Conservation (phyloP, 176 grass and related monocot species). For the Melocanna baccifera region DNA sequence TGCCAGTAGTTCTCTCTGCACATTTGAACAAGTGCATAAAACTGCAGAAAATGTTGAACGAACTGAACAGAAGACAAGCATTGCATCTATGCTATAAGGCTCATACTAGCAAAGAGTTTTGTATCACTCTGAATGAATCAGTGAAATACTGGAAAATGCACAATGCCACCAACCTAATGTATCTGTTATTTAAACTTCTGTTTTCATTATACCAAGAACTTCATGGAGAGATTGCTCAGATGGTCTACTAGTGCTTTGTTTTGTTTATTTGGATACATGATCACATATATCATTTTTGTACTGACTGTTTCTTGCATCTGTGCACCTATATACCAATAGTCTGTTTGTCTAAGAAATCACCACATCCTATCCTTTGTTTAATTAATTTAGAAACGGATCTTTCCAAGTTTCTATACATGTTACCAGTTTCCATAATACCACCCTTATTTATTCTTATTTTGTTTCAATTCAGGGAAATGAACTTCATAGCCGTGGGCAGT, state of each 20-base stretch:
- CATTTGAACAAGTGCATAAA: not conserved
- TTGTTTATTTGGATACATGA: not conserved
- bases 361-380: not conserved
- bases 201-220: not conserved
- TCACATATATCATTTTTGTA: not conserved
- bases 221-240: not conserved
- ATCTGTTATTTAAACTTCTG: not conserved
- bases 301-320: not conserved
- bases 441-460: constrained; percentile 17
- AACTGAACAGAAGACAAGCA: not conserved
- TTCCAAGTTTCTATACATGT: constrained; percentile 17
- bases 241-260: not conserved
- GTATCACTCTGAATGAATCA: not conserved
- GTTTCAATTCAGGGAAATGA: constrained; percentile 68
- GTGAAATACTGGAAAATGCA: not conserved
- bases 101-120: constrained; percentile 5
- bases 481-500: constrained; percentile 72
- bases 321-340: not conserved
- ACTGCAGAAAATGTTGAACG: not conserved
- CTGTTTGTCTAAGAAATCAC: not conserved
- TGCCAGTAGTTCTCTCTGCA: not conserved
- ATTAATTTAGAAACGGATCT: not conserved
- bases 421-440: not conserved
- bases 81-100: not conserved
- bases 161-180: not conserved